phyloP scores from a whole-genome alignment of 208 protist species.

The Leishmania aethiopica region DNA sequence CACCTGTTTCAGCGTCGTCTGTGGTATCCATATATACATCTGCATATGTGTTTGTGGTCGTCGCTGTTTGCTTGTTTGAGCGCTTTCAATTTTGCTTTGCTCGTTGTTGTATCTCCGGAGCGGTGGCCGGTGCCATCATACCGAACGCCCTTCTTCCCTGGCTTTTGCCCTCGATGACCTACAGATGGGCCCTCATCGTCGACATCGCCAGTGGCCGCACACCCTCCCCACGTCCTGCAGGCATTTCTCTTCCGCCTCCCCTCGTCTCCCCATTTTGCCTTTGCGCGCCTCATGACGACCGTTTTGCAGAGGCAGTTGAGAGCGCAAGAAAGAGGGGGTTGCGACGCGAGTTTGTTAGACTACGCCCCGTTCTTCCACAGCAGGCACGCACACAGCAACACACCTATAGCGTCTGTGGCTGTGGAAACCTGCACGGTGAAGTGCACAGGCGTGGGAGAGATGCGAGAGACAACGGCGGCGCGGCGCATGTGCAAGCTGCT shows the following conservation, averaged over 20 bases:
- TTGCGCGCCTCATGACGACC: not conserved
- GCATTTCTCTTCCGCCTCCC: not conserved
- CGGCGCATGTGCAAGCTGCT: not conserved
- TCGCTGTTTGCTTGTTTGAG: not conserved
- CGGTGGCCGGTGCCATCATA: not conserved
- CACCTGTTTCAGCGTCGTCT: not conserved
- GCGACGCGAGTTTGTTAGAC: not conserved
- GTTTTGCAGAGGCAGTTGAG: not conserved
- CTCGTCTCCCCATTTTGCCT: not conserved
- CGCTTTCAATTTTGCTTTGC: not conserved
- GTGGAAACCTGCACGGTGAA: not conserved
- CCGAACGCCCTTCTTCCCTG: not conserved
- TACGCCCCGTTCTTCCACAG: not conserved
- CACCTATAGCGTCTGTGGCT: not conserved
- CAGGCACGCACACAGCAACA: not conserved
- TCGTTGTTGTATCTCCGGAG: not conserved
- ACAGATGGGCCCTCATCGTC: not conserved
- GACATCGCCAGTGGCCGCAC: not conserved
- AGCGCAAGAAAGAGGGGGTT: not conserved
- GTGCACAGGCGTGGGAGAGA: not conserved
- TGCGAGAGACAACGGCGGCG: not conserved
- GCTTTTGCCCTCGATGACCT: not conserved
- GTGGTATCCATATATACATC: not conserved
- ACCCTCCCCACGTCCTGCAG: not conserved
- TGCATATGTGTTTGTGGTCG: not conserved